Base-by-base conservation (phyloP, 2,329 filamentous ascomycete genomes). In the Curvularia spicifera region DNA sequence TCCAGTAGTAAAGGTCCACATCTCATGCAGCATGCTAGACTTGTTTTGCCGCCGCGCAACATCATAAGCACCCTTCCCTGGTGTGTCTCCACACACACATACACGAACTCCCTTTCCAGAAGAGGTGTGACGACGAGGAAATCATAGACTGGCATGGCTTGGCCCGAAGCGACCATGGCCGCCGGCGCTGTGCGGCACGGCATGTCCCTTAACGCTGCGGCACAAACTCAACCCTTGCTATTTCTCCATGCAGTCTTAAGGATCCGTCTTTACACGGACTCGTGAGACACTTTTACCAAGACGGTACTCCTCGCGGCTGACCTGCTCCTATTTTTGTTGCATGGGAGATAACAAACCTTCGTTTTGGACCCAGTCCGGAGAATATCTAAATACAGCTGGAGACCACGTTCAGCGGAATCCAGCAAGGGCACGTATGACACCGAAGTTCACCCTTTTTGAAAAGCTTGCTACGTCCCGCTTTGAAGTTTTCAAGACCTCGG, bases 11-110 rank as follows among this genome's bases (percentile, higher is more conserved):
- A 5, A 28, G 31, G 40, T 33, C 51, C 45, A 58, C 45, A 40
- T 58, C 20, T 12, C 33, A 28, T 51, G 33, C 42, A 45, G 56
- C 46, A 4, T 50, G 40, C 51, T 51, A 46, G 29, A 42, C 56
- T 55, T 20, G 44, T 51, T 40, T 46, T 18, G 33, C 31, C 12
- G 18, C 33, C 56, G 56, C 44, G 37, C 51, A 56, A 42, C 29
- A 45, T 24, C 46, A 45, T 39, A 51, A 54, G 15, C 15, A 24
- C 26, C 37, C 24, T 47, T 5, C 18, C 40, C 40, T 28, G 22
- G 10, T 9, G 10, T 22, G 15, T 28, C 13, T 50, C 15, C 35
- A 48, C 15, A 22, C 15, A 22, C 42, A 22, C 42, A 26, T 12
- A 35, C 33, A 22, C 4, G 15, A 40, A 39, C 24, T 26, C 20